Evolutionary conservation across 1,284 basidiomycete species (phyloP).

Genomic region (Cryptococcus sp.): DNA sequence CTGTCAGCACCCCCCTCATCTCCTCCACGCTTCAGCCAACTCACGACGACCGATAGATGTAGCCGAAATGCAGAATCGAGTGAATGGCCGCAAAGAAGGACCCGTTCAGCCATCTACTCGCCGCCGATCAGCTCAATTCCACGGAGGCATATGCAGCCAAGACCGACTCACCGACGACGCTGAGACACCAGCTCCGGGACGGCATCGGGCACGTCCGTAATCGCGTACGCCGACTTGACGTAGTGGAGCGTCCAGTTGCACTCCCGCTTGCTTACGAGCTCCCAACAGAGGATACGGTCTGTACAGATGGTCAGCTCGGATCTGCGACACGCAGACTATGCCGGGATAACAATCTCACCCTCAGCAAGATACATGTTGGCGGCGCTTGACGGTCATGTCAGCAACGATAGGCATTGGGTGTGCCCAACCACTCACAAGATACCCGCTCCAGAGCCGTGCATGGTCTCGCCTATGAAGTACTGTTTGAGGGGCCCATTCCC

Average conservation of each 20-base stretch:
- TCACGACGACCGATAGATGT: constrained; percentile 78
- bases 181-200: constrained; percentile 89
- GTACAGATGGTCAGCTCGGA: background rate
- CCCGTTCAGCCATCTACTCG: constrained; percentile 77
- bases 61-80: constrained; percentile 83
- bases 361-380: constrained; percentile 96
- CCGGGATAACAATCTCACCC: constrained; percentile 54
- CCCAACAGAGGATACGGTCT: constrained; percentile 79
- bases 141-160: too few relatives aligned
- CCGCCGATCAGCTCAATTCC: background rate
- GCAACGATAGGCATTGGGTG: too few relatives aligned
- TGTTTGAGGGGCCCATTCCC: constrained; percentile 87
- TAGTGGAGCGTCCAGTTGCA: constrained; percentile 88
- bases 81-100: constrained; percentile 95
- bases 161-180: constrained; percentile 59
- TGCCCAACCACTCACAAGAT: constrained; percentile 57
- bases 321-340: constrained; percentile 5
- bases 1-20: background rate
- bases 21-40: constrained; percentile 7
- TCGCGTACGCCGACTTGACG: constrained; percentile 84
- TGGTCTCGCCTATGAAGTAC: constrained; percentile 92
- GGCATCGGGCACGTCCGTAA: constrained; percentile 88
- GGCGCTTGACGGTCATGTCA: constrained; percentile 50
- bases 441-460: constrained; percentile 82
- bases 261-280: constrained; percentile 81